Base-by-base conservation (phyloP, 2,329 filamentous ascomycete species). In the Sarocladium oryzae region DNA sequence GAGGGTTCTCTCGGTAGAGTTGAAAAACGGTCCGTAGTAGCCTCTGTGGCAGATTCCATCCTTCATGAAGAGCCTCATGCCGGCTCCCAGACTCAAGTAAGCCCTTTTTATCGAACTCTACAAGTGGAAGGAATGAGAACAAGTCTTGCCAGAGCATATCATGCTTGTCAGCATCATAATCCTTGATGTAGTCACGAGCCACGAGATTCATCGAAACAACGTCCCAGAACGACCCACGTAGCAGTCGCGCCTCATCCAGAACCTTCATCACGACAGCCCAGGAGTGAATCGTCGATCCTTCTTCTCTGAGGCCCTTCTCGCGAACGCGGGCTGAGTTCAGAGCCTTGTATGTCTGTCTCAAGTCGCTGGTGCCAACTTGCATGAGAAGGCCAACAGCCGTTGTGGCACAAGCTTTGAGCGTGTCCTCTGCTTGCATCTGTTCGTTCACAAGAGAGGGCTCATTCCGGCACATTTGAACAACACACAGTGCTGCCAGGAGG, bases 211-310 rank as follows among this genome's bases (percentile, higher is more conserved):
- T 58, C 53, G 79, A 75, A 2, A 73, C 60, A 28, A 84, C 56
- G 51, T 84, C 79, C 83, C 82, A 86, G 57, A 86, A 86, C 1
- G 75, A 74, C 20, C 69, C 66, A 49, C 74, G 70, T 2, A 75
- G 74, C 37, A 83, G 76, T 7, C 63, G 64, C 11, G 75, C 72
- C 30, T 69, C 66, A 24, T 77, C 73, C 4, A 85, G 61, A 1
- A 76, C 65, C 45, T 77, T 75, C 58, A 84, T 79, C 4, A 81
- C 54, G 20, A 79, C 67, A 2, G 82, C 74, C 84, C 83, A 87
- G 9, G 76, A 74, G 52, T 81, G 73, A 8, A 76, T 58, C 2
- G 62, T 55, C 13, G 67, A 61, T n/a, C 69, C 62, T 28, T 78
- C 72, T 15, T 69, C 62, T 24, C 69, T 71, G 30, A 85, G 72